Conservation (phyloP, 2,329 filamentous ascomycete species). For the Aureobasidium sp. region DNA sequence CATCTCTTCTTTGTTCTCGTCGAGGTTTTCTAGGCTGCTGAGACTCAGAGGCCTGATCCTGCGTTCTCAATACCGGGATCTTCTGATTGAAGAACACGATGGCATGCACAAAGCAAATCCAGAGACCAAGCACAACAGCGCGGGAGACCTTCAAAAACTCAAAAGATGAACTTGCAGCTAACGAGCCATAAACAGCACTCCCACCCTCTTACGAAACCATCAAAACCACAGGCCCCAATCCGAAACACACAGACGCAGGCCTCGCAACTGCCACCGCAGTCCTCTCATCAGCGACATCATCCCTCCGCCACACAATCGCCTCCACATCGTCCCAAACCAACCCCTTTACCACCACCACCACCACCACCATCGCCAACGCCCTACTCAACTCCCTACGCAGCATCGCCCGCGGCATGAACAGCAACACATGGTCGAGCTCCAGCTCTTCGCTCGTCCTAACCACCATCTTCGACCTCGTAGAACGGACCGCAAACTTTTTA, state of each 20-base stretch:
- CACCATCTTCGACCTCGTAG: background rate
- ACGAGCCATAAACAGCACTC: background rate
- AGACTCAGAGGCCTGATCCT: too few species aligned
- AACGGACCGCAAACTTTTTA: too few species aligned
- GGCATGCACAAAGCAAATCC: too few species aligned
- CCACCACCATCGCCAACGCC: background rate
- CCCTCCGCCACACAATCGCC: constrained; percentile 1
- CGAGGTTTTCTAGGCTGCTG: too few species aligned
- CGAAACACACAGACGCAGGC: background rate
- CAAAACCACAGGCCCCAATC: background rate
- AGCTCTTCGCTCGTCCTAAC: background rate
- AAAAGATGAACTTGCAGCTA: too few species aligned
- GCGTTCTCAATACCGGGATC: too few species aligned
- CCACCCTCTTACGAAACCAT: background rate
- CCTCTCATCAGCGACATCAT: background rate
- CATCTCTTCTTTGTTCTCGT: too few species aligned
- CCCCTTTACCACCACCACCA: background rate
- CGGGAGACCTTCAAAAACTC: too few species aligned
- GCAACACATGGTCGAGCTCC: background rate
- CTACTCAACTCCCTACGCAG: background rate
- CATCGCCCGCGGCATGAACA: background rate
- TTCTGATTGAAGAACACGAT: too few species aligned
- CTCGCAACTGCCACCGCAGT: background rate
- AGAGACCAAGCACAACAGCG: too few species aligned
- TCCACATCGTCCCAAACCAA: too few species aligned